Evolutionary conservation across 2,329 filamentous ascomycete genomes (phyloP).

Genomic region (Mollisiaceae sp.): DNA sequence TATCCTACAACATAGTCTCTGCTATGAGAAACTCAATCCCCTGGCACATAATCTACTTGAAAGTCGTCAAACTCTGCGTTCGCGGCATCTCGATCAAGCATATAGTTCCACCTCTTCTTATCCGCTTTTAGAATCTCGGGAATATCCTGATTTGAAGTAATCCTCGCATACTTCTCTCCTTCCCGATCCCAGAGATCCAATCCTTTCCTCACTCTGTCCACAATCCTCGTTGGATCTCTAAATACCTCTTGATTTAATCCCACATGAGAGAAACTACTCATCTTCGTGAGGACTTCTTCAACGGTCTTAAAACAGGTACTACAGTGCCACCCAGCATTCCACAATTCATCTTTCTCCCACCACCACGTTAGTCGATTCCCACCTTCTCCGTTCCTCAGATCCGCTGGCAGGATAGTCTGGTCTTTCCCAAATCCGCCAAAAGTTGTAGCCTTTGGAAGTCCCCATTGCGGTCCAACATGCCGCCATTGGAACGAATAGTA

Average conservation of each 20-base stretch:
- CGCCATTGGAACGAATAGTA: conserved; percentile 49
- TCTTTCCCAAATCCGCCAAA: conserved; percentile 47
- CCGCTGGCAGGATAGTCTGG: conserved; percentile 48
- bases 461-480: conserved; percentile 46
- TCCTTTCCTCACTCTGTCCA: conserved; percentile 49
- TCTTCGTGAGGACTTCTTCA: conserved; percentile 48
- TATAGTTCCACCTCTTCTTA: conserved; percentile 32
- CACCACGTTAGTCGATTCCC: conserved; percentile 30
- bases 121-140: conserved; percentile 46
- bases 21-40: conserved; percentile 3
- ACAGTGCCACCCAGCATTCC: conserved; percentile 53
- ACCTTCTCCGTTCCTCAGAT: conserved; percentile 45
- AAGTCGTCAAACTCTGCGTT: conserved; percentile 37
- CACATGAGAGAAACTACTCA: conserved; percentile 50
- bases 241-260: conserved; percentile 48
- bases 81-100: conserved; percentile 34
- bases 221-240: conserved; percentile 47
- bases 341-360: conserved; percentile 44
- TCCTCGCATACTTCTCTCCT: conserved; percentile 44
- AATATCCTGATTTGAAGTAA: conserved; percentile 49
- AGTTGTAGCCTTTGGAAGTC: conserved; percentile 52
- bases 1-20: not conserved
- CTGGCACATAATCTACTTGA: conserved; percentile 9
- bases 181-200: conserved; percentile 49
- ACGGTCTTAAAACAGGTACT: conserved; percentile 51